These are phyloP conservation scores for Exserohilum rostratum DNA, from an alignment of 2,329 filamentous ascomycete genomes.

Conservation along the genomic window DNA sequence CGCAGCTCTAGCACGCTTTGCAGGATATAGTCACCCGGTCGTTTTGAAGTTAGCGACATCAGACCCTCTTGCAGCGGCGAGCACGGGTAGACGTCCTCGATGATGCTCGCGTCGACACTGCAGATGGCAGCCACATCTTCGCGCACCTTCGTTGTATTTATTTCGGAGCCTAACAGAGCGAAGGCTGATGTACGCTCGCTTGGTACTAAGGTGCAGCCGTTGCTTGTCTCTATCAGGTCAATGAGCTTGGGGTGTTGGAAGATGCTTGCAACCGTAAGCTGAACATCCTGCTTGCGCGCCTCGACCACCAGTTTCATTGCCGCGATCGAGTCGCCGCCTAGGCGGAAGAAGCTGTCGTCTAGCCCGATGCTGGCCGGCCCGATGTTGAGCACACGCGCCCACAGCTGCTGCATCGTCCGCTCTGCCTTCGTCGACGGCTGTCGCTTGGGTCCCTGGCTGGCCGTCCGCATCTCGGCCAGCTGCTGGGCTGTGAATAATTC, in stretches of 20 bases:
- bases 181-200: no score
- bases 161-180: no score
- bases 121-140: background rate
- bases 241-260: conserved; percentile 1
- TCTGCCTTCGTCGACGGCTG: conserved; percentile 4
- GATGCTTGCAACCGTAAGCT: background rate
- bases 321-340: conserved; percentile 35
- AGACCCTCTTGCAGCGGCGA: conserved; percentile 62
- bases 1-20: conserved; percentile 45
- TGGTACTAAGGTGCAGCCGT: no score
- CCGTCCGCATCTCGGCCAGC: background rate
- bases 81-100: conserved; percentile 63
- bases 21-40: conserved; percentile 55
- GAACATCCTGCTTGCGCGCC: no score
- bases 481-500: conserved; percentile 7
- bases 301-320: conserved; percentile 28
- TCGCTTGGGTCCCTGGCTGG: background rate
- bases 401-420: conserved; percentile 7
- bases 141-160: background rate
- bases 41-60: conserved; percentile 59
- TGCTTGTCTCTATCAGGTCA: no score
- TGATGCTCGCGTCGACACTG: conserved; percentile 2
- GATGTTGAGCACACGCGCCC: conserved; percentile 8
- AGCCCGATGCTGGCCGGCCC: conserved; percentile 6
- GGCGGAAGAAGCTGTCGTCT: conserved; percentile 23